These are phyloP conservation scores for Prunus campanulata DNA, from an alignment of 306 rosid species.

Conservation along the genomic window DNA sequence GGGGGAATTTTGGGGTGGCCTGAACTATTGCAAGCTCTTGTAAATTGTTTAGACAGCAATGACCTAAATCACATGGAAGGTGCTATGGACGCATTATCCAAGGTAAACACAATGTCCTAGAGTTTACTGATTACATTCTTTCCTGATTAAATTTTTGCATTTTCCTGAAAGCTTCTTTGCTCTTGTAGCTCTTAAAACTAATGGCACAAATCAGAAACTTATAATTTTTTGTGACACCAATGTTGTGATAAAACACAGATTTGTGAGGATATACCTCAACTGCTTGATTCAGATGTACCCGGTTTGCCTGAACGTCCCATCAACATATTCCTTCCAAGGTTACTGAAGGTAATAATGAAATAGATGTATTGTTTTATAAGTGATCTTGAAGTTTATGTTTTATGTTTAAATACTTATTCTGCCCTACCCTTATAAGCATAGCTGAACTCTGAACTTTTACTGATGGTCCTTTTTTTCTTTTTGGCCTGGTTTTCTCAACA, in stretches of 20 bases:
- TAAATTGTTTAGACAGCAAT: constrained; percentile 82
- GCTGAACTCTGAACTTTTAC: not conserved
- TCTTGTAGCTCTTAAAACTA: not conserved
- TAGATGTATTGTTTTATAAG: not conserved
- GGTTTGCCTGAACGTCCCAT: constrained; percentile 98
- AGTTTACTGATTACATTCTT: constrained; percentile 1
- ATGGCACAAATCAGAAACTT: not conserved
- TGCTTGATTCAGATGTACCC: constrained; percentile 85
- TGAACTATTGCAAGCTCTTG: constrained; percentile 90
- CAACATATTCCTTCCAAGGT: constrained; percentile 78
- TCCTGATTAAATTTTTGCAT: not conserved
- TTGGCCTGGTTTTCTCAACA: constrained; percentile 5
- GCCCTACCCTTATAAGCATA: not conserved
- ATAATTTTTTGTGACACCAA: not conserved
- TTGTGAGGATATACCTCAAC: constrained; percentile 97
- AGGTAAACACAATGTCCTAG: constrained; percentile 47
- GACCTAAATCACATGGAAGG: constrained; percentile 98
- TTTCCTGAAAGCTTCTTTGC: not conserved
- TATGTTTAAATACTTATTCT: not conserved
- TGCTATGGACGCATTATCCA: constrained; percentile 97
- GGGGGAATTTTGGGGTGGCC: constrained; percentile 93
- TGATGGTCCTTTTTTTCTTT: not conserved
- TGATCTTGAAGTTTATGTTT: not conserved
- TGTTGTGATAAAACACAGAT: constrained; percentile 44
- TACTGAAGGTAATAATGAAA: constrained; percentile 57